phyloP scores from a whole-genome alignment of 768 basidiomycete genomes.

The Phylloporus sp. region DNA sequence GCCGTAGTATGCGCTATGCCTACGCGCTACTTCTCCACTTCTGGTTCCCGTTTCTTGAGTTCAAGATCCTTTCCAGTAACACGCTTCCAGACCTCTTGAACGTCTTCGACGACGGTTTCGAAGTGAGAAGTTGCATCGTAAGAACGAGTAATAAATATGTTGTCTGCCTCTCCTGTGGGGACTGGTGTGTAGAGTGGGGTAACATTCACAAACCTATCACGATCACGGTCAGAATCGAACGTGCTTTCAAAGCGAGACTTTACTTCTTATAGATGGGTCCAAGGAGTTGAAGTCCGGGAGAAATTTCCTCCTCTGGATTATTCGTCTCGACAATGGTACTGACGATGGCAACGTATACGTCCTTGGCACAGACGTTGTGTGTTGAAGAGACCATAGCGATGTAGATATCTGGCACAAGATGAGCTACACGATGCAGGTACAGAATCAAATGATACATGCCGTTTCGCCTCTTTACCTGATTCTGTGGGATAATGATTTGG shows the following conservation, averaged over 20 bases:
- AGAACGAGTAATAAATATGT: conserved; percentile 95
- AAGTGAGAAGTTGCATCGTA: conserved; percentile 99
- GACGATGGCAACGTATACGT: conserved; percentile 94
- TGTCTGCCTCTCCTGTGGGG: conserved; percentile 71
- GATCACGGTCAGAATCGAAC: conserved; percentile 7
- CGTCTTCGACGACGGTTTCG: conserved; percentile 97
- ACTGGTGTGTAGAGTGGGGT: conserved; percentile 88
- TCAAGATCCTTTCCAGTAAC: conserved; percentile 73
- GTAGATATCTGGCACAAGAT: conserved; percentile 75
- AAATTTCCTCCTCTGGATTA: conserved; percentile 86
- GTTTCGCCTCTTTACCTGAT: conserved; percentile 89
- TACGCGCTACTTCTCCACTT: conserved; percentile 44
- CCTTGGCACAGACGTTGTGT: conserved; percentile 96
- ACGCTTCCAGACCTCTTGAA: conserved; percentile 93
- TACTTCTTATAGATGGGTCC: conserved; percentile 94
- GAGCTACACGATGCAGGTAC: not conserved
- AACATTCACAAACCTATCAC: conserved; percentile 79
- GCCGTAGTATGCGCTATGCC: conserved; percentile 3
- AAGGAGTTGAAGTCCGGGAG: conserved; percentile 86
- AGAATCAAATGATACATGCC: conserved; percentile 47
- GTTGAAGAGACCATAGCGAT: conserved; percentile 96
- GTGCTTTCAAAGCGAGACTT: conserved; percentile 19
- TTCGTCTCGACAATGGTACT: conserved; percentile 97
- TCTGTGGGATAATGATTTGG: conserved; percentile 98
- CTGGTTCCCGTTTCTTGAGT: conserved; percentile 82